These are phyloP conservation scores for Fusarium sp. DNA, from an alignment of 2,329 filamentous ascomycete genomes.

Conservation along the genomic window DNA sequence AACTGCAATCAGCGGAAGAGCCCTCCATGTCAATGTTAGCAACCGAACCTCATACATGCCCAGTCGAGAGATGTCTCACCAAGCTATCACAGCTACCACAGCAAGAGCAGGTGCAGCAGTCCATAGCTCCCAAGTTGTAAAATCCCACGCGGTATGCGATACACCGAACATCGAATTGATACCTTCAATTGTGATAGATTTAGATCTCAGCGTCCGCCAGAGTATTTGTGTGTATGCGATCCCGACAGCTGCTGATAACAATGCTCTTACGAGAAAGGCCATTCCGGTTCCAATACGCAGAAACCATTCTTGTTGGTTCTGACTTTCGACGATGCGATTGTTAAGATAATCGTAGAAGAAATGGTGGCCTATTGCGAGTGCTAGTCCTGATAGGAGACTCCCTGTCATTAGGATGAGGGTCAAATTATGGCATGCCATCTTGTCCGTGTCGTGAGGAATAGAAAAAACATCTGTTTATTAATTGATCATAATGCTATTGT, in stretches of 20 bases:
- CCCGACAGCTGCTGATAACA: slow-evolving; percentile 1
- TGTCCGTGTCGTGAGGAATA: no score
- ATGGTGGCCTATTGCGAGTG: slow-evolving; percentile 12
- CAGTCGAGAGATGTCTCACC: background rate
- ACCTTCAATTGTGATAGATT: background rate
- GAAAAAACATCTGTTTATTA: no score
- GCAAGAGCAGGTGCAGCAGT: background rate
- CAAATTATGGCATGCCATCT: accelerated
- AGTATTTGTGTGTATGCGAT: slow-evolving; percentile 22
- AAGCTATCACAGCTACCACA: background rate
- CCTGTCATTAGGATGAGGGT: slow-evolving; percentile 7
- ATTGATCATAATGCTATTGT: no score
- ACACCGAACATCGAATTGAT: slow-evolving; percentile 10
- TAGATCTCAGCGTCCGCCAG: background rate
- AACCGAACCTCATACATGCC: no score
- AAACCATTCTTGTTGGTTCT: slow-evolving; percentile 25
- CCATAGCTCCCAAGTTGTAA: slow-evolving; percentile 9
- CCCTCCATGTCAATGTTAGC: background rate
- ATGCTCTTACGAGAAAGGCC: background rate
- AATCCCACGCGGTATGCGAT: background rate
- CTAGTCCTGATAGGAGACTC: background rate
- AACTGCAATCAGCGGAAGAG: slow-evolving; percentile 5
- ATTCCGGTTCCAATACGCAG: slow-evolving; percentile 17
- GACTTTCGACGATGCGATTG: background rate
- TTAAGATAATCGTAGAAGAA: slow-evolving; percentile 3